Evolutionary conservation across 2,329 filamentous ascomycete species (phyloP), one percentile per base, ranked within the genome.

Genomic region (Simplicillium sp.): DNA sequence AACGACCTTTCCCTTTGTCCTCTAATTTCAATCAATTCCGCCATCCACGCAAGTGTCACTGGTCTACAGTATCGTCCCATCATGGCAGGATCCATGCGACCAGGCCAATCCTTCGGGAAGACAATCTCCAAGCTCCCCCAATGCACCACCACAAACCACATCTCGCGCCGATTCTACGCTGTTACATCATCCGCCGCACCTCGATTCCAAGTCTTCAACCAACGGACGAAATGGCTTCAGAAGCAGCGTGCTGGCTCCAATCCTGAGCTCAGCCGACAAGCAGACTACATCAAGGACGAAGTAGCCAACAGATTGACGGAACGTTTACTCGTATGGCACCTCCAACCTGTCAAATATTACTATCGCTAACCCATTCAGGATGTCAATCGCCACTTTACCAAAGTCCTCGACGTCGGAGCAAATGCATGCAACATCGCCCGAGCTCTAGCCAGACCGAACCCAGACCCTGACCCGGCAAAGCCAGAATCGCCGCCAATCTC

Each of bases 341-440:
- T 13, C 16, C 25, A n/a, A 20, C 20, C 9, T 11, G 13, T 12
- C 31, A 9, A 15, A 29, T 8, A 11, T 34, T 25, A 12, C 41
- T 38, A 32, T 36, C 20, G 16, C 20, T 7, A 33, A 12, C 20
- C 16, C 13, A 12, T 35, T 11, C 48, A 89, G 85, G 89, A 97
- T 58, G 94, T 98, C 67, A 95, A 94, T 54, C 84, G 92, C 28
- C 72, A 80, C 42, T 96, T 94, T 53, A 77, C 84, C 35, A 74
- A 78, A 49, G 87, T 88, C 17, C 83, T 98, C 45, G 92, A 98
- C 61, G 80, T 96, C 28, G 92, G 92, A 46, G 90, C 92, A 46
- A 95, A 97, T 60, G 87, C 90, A 46, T 96, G 90, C 73, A 94
- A 96, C 62, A 80, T 98, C 46, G 89, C 89, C 15, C 80, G 83